A percentile compares a stretch with the other conserved stretches of the same genome.
phyloP scores from a whole-genome alignment of 2,329 filamentous ascomycete genomes.

The Hypomyces rosellus region DNA sequence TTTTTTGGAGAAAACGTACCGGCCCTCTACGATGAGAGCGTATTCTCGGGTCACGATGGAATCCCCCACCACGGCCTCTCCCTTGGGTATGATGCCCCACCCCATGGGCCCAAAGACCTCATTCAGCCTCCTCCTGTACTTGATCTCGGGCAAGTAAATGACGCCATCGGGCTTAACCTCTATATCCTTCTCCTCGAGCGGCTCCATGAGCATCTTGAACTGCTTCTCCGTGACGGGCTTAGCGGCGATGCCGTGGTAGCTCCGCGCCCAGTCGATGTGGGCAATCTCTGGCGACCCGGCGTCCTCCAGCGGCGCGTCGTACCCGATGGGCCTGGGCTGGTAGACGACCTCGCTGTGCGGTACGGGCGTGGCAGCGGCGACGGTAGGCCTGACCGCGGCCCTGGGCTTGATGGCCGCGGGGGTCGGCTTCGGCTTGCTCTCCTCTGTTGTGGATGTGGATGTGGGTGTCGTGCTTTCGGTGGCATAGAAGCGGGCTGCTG shows the following conservation, averaged over 20 bases:
- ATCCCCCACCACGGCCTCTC: conserved; percentile 77
- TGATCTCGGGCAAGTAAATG: conserved; percentile 94
- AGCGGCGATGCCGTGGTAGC: conserved; percentile 71
- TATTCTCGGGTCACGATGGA: conserved; percentile 85
- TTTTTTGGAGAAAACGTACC: conserved; percentile 47
- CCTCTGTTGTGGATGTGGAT: conserved; percentile 1
- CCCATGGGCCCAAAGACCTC: conserved; percentile 88
- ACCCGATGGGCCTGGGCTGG: conserved; percentile 15
- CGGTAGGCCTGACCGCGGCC: not conserved
- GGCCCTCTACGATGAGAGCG: conserved; percentile 78
- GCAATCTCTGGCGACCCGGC: conserved; percentile 9
- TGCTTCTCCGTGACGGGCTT: conserved; percentile 66
- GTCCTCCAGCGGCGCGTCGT: conserved; percentile 8
- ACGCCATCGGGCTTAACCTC: conserved; percentile 98
- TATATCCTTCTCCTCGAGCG: conserved; percentile 66
- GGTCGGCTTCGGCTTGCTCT: conserved; percentile 1
- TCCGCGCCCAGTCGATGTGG: conserved; percentile 69
- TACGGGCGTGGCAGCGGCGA: not conserved
- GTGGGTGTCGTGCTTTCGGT: conserved; percentile 14
- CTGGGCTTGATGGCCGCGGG: not conserved
- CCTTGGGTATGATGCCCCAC: conserved; percentile 87
- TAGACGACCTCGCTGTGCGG: conserved; percentile 8
- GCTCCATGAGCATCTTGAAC: conserved; percentile 59
- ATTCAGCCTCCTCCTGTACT: conserved; percentile 89
- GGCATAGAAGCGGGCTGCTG: conserved; percentile 19